Conservation (phyloP, 148 eudicot species). For the Vaccinium vitisidaea region DNA sequence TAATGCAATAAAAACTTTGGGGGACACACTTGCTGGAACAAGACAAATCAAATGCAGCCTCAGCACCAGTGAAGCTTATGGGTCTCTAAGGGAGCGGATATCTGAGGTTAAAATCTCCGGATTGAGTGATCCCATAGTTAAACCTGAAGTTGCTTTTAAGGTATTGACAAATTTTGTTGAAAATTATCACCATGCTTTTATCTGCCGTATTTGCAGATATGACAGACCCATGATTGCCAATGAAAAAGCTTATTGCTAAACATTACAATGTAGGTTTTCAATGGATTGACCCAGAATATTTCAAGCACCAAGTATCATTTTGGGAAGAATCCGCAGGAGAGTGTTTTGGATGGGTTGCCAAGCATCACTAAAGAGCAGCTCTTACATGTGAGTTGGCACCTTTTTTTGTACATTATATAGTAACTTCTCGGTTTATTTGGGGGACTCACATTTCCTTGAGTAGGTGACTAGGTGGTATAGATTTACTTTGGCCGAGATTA, state of each 20-base stretch:
- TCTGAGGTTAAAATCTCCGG: conserved; percentile 53
- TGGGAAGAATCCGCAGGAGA: conserved; percentile 73
- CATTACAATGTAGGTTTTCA: conserved; percentile 52
- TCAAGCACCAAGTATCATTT: conserved; percentile 71
- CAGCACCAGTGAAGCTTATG: conserved; percentile 64
- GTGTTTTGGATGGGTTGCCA: conserved; percentile 85
- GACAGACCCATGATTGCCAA: background rate
- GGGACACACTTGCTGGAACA: conserved; percentile 51
- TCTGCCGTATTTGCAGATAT: background rate
- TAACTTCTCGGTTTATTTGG: background rate
- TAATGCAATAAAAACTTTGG: conserved; percentile 62
- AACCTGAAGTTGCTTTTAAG: conserved; percentile 78
- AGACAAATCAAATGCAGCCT: conserved; percentile 44
- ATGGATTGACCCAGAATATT: conserved; percentile 68
- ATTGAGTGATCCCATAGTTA: conserved; percentile 55
- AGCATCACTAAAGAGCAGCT: conserved; percentile 59
- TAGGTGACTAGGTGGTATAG: background rate
- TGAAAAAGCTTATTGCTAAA: conserved; percentile 19
- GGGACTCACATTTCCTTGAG: background rate
- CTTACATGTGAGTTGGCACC: conserved; percentile 58
- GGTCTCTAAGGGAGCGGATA: conserved; percentile 46
- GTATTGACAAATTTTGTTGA: conserved; percentile 32
- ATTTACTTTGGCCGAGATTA: background rate
- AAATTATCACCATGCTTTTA: conserved; percentile 2
- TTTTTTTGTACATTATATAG: background rate